These are phyloP conservation scores for Rubroshorea leprosula DNA, from an alignment of 345 rosid species.

Conservation along the genomic window DNA sequence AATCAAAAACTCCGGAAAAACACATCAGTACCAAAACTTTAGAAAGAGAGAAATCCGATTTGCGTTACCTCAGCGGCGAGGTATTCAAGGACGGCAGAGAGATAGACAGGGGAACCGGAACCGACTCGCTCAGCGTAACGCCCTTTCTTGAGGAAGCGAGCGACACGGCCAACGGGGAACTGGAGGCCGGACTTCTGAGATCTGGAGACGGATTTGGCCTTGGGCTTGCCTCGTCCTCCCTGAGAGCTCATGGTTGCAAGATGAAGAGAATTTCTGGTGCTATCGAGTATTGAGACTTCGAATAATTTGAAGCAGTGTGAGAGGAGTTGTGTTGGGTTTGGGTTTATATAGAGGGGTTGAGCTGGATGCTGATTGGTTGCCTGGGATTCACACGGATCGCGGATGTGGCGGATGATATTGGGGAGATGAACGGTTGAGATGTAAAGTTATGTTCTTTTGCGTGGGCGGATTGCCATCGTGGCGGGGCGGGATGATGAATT, in stretches of 20 bases:
- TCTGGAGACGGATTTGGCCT: constrained; percentile 44
- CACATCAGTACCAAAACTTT: neutral
- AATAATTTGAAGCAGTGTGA: neutral
- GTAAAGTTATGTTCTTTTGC: too few relatives aligned
- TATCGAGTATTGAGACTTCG: neutral
- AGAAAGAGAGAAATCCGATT: neutral
- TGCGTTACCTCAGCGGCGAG: constrained; percentile 55
- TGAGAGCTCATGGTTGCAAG: constrained; percentile 18
- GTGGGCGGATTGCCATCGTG: too few relatives aligned
- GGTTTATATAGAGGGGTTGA: neutral
- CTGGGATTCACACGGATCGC: neutral
- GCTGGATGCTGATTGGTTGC: neutral
- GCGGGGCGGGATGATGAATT: too few relatives aligned
- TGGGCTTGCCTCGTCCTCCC: constrained; percentile 33
- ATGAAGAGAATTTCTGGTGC: neutral
- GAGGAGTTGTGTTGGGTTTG: neutral
- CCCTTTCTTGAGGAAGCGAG: constrained; percentile 52
- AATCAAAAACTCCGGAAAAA: neutral
- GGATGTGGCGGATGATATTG: too few relatives aligned
- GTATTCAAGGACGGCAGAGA: too few relatives aligned
- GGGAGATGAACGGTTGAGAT: too few relatives aligned
- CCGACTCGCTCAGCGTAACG: constrained; percentile 59
- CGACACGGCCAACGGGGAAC: too few relatives aligned
- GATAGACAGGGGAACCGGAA: constrained; percentile 58
- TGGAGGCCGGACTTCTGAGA: constrained; percentile 63